Evolutionary conservation across 2,329 filamentous ascomycete species (phyloP).

Genomic region (Exserohilum turcica): DNA sequence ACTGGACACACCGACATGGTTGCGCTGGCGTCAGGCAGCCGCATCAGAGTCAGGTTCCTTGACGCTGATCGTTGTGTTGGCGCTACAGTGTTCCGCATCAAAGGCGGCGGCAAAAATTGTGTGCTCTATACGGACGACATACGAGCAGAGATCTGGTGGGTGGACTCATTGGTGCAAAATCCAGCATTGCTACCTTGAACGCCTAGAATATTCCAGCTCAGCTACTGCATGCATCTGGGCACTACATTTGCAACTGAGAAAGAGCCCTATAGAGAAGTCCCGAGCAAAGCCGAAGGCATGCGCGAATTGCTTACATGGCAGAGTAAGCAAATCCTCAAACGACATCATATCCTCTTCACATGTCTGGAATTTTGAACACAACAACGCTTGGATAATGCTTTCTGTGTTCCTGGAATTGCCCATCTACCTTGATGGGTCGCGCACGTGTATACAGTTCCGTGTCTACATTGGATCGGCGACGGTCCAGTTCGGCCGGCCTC

Average conservation of each 20-base stretch:
- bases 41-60: constrained; percentile 85
- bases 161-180: constrained; percentile 72
- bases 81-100: constrained; percentile 89
- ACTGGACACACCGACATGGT: constrained; percentile 78
- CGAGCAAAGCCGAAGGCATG: constrained; percentile 74
- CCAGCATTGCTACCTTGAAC: constrained; percentile 78
- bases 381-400: constrained; percentile 87
- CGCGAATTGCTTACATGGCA: constrained; percentile 72
- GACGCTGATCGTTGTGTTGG: constrained; percentile 93
- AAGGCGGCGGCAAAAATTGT: constrained; percentile 71
- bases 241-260: constrained; percentile 72
- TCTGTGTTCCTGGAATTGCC: constrained; percentile 70
- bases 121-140: constrained; percentile 90
- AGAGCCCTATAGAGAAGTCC: constrained; percentile 58
- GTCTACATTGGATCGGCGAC: constrained; percentile 39
- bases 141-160: constrained; percentile 84
- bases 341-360: constrained; percentile 83
- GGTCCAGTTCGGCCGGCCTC: constrained; percentile 41
- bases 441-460: constrained; percentile 70
- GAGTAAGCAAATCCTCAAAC: constrained; percentile 69
- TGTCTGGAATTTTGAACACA: constrained; percentile 92
- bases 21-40: constrained; percentile 73
- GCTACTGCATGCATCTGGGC: constrained; percentile 89
- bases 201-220: constrained; percentile 56
- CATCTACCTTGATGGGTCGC: constrained; percentile 81